These are phyloP conservation scores for Rosa hybrid DNA, from an alignment of 331 rosid genomes.

Conservation along the genomic window DNA sequence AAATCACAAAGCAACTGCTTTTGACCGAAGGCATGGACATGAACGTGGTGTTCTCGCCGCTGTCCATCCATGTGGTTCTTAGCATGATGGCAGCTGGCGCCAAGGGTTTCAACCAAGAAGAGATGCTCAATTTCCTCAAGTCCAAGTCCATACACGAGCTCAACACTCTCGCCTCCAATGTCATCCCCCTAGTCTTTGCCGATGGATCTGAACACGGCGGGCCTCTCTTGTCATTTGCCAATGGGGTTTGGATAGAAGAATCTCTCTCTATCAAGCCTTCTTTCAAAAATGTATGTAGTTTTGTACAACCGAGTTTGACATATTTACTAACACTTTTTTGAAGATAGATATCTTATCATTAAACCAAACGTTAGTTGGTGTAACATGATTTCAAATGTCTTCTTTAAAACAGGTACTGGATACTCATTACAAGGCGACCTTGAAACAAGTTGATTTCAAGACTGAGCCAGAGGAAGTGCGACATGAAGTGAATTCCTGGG, in stretches of 20 bases:
- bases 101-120: slow-evolving; percentile 53
- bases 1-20: slow-evolving; percentile 51
- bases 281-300: slow-evolving; percentile 39
- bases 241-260: slow-evolving; percentile 59
- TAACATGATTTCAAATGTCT: slow-evolving; percentile 7
- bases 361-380: too few species aligned
- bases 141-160: slow-evolving; percentile 55
- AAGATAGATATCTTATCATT: neutral
- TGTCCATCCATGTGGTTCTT: slow-evolving; percentile 61
- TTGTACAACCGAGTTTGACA: neutral
- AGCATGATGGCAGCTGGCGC: slow-evolving; percentile 68
- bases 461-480: slow-evolving; percentile 40
- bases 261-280: slow-evolving; percentile 53
- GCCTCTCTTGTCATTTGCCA: slow-evolving; percentile 57
- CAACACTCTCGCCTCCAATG: slow-evolving; percentile 59
- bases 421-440: slow-evolving; percentile 46
- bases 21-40: slow-evolving; percentile 28
- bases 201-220: slow-evolving; percentile 60
- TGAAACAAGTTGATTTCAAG: slow-evolving; percentile 62
- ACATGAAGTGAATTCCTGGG: slow-evolving; percentile 73
- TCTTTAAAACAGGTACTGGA: slow-evolving; percentile 55
- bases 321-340: neutral
- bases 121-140: slow-evolving; percentile 67
- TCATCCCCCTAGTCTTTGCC: slow-evolving; percentile 44
- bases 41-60: slow-evolving; percentile 70